A percentile compares a stretch with the other conserved stretches of the same genome.
Evolutionary conservation across 305 asterid genomes (phyloP).

Genomic region (Fraxinus nigra): DNA sequence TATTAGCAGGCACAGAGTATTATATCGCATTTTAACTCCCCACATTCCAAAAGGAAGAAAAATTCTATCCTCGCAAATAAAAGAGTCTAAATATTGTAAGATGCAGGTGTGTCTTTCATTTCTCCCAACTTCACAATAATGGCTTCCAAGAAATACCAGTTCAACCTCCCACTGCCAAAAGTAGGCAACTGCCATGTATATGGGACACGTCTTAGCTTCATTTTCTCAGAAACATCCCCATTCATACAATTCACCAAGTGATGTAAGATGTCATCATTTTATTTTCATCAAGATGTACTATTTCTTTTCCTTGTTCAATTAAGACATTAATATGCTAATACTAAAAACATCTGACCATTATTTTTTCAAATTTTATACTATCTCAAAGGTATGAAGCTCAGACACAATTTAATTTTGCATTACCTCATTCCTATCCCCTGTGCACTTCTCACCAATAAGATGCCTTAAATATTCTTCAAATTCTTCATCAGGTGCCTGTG

Average conservation of each 20-base stretch:
- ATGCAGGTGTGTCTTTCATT: neutral
- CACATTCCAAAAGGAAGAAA: neutral
- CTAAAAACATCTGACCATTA: neutral
- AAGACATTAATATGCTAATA: neutral
- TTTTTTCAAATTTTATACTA: neutral
- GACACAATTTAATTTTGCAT: constrained; percentile 7
- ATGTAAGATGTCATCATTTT: neutral
- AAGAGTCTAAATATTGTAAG: neutral
- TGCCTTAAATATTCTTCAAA: constrained; percentile 84
- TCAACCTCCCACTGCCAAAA: neutral
- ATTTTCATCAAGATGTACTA: neutral
- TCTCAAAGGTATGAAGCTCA: neutral
- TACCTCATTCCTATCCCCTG: constrained; percentile 89
- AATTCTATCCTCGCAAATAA: neutral
- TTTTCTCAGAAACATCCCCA: neutral
- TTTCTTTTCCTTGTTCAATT: neutral
- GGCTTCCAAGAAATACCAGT: neutral
- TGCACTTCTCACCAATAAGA: constrained; percentile 71
- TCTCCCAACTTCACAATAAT: neutral
- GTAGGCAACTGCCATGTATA: neutral
- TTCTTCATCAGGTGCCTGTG: constrained; percentile 93
- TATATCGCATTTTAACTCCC: neutral
- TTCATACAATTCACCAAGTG: neutral
- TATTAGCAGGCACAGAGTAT: constrained; percentile 1
- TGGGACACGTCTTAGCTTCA: neutral